Base-by-base conservation (phyloP, 208 protist genomes). In the Trypanosoma platydactyli region DNA sequence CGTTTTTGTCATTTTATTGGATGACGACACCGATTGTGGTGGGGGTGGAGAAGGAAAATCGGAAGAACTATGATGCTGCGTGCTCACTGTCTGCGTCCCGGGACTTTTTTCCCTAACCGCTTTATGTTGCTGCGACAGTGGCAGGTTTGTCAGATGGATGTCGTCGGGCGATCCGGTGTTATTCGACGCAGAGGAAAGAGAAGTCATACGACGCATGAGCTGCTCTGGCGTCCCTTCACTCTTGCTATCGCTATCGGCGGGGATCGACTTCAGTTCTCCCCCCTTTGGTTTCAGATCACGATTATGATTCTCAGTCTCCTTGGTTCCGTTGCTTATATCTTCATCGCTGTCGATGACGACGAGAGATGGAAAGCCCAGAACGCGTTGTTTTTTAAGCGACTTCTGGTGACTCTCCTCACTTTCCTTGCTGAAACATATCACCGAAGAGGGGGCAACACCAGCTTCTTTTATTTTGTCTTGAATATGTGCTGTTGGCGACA, bases 341-440 rank as follows among this genome's bases (percentile, higher is more conserved):
- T 68, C 64, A 40, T 76, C 68, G 41, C 76, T 80, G 49, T 80
- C 76, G 2, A 45, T 57, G 18, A 76, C 27, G 5, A 35, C 16
- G 29, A 80, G 35, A 25, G 57, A 50, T 1, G 63, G 59, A 51
- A 80, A 80, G 9, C 59, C 44, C n/a, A 50, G 50, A 20, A 69
- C 38, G 59, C 42, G 56, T 20, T 27, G 38, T 42, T 18, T 54
- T 24, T 40, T 18, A 4, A 50, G 0, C n/a, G 49, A 59, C 13
- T 45, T 57, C 18, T 42, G 42, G 22, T 53, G 33, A 15, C 9
- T 30, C 40, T 60, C 20, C 30, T 71, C 51, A 46, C 56, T 45
- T 29, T 58, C 67, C 58, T 64, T 51, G 9, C 41, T 33, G 16
- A 13, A 29, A 0, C 44, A 25, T 13, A 61, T 53, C 20, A 25